These are phyloP conservation scores for Clavispora santaluciae DNA, from an alignment of 805 yeast species.

Conservation along the genomic window DNA sequence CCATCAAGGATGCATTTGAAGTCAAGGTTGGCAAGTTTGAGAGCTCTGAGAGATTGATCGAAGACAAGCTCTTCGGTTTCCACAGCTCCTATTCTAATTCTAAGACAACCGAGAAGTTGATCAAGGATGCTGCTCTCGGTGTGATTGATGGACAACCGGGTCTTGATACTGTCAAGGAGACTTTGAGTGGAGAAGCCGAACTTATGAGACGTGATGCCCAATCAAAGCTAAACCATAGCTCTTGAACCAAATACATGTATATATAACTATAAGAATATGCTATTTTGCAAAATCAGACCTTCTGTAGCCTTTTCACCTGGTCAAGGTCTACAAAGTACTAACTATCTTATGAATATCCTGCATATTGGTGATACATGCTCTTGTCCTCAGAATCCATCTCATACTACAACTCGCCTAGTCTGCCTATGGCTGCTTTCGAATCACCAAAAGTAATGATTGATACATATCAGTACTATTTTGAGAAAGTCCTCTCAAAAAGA, in stretches of 20 bases:
- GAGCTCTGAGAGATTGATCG: constrained; percentile 27
- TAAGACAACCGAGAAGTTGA: constrained; percentile 27
- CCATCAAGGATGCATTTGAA: constrained; percentile 56
- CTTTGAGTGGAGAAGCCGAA: constrained; percentile 37
- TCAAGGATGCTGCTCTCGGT: constrained; percentile 35
- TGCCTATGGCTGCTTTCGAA: constrained; percentile 1
- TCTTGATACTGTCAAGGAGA: constrained; percentile 31
- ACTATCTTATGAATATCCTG: no score
- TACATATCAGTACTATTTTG: constrained; percentile 23
- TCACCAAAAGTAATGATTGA: constrained; percentile 1
- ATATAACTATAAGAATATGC: constrained; percentile 3
- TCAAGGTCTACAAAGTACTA: no score
- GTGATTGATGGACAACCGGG: constrained; percentile 41
- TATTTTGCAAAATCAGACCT: not conserved
- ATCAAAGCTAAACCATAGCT: constrained; percentile 21
- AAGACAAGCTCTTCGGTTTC: constrained; percentile 31
- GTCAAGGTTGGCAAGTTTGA: constrained; percentile 32
- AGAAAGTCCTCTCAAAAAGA: constrained; percentile 29
- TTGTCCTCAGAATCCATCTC: not conserved
- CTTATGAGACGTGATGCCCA: constrained; percentile 34
- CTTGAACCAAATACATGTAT: constrained; percentile 8
- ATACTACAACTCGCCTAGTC: not conserved
- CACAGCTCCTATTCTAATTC: constrained; percentile 25
- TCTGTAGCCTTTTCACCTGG: no score
- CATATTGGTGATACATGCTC: not conserved